Evolutionary conservation across 2,329 filamentous ascomycete genomes (phyloP), one percentile per base, ranked within the genome.

Genomic region (Akanthomyces muscarius): DNA sequence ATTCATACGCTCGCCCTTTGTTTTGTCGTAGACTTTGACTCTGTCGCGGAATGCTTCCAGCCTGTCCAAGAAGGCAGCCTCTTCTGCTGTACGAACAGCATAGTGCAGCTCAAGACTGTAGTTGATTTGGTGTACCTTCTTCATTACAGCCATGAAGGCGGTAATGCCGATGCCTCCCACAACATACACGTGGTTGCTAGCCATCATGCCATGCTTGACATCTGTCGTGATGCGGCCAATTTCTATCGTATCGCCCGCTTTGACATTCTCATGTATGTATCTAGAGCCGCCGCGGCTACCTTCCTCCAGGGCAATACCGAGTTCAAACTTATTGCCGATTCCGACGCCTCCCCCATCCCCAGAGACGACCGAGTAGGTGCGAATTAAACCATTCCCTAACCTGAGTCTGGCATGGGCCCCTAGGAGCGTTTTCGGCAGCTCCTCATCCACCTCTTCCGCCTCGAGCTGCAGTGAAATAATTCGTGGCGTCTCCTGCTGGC

Each of bases 111-210:
- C 75, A 44, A 79, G 80, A 62, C 80, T 79, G 70, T 74, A 81
- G 68, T 85, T 77, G 64, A 82, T 81, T 5, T 67, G 38, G 18
- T 73, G 69, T 64, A 79, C 78, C 1, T 36, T 59, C 55, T 81
- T 73, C 3, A 84, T 69, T 28, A 85, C 74, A 0, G 76, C 68
- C 10, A 89, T 69, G 66, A 89, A 89, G 0, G 87, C 87, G 1
- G 87, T 89, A 65, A 89, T 82, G 0, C 87, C 87, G 36, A 89
- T 85, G 0, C 87, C 87, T 11, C 84, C 87, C 0, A 80, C 85
- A 36, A 90, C 81, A 68, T 89, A 84, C 45, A 89, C 76, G 66
- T 89, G 86, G 56, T 83, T 78, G 66, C 83, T 84, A 8, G 83
- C 83, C 1, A 78, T 73, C 2, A 64, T 69, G 0, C 75, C 76